Evolutionary conservation across 805 yeast species (phyloP), one percentile per base, ranked within the genome.

Genomic region (Metschnikowia henanensis): DNA sequence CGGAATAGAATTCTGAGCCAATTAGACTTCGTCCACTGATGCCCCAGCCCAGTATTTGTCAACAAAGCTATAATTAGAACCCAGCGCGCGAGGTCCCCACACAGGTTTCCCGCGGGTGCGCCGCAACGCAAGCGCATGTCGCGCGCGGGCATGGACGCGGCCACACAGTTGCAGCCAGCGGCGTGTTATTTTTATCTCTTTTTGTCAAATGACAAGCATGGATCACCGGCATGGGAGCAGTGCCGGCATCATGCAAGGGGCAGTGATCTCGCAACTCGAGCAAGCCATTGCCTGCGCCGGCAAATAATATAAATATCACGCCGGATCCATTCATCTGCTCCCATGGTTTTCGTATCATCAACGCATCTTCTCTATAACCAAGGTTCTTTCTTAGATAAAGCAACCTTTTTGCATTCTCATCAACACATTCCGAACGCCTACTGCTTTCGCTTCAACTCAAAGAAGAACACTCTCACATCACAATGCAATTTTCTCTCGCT

Each of bases 401-500:
- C 10, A n/a, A 16, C 28, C 15, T 19, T 37, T 18, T 23, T 28
- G 17, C 29, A 34, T 19, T n/a, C 16, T 13, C 22, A 23, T 23
- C 30, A 22, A 15, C 19, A n/a, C 25, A 18, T 8, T 9, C 3
- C 4, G 18, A n/a, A 31, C 23, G 15, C 18, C 19, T 25, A 16
- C 26, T 23, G 25, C 20, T 17, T 21, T 30, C 33, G 20, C 30
- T 10, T n/a, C 9, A 28, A n/a, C 30, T 12, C 30, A 12, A 28
- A 28, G 30, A 13, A 12, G 7, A 28, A 28, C 9, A 28, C 6
- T 17, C 20, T 12, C 36, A 23, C 8, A 26, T 30, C 15, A 42
- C 26, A 33, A 53, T 53, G 57, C 49, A 50, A 41, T 37, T 49
- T 26, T 43, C 50, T 18, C 40, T 50, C 40, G 50, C 56, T 20